These are phyloP conservation scores for Leccinum olivaceopallidum DNA, from an alignment of 768 basidiomycete species.

Conservation along the genomic window DNA sequence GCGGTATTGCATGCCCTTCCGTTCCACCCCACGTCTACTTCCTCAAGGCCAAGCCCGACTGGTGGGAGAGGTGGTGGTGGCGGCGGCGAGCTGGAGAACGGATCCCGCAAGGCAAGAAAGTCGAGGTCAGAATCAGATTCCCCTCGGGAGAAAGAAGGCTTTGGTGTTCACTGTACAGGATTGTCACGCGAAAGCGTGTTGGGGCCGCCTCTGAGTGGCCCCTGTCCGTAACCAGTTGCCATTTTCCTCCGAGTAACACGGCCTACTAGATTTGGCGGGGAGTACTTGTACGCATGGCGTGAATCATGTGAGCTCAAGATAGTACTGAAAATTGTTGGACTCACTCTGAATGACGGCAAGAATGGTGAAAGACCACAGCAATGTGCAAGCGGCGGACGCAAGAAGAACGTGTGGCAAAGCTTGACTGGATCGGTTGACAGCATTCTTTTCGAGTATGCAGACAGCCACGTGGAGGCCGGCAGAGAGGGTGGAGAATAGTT, in stretches of 20 bases:
- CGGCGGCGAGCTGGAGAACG: conserved; percentile 36
- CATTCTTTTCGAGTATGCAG: conserved; percentile 7
- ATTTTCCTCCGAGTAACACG: conserved; percentile 14
- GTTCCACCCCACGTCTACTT: conserved; percentile 29
- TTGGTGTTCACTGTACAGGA: conserved; percentile 10
- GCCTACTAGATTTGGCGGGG: conserved; percentile 8
- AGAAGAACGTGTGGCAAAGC: conserved; percentile 15
- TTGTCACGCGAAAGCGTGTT: conserved; percentile 2
- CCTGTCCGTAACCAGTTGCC: neutral
- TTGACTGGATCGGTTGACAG: neutral
- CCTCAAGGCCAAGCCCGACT: conserved; percentile 28
- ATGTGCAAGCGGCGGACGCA: conserved; percentile 18
- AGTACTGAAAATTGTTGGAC: conserved; percentile 1
- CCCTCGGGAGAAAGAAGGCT: conserved; percentile 22
- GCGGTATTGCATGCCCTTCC: conserved; percentile 30
- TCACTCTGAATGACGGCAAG: conserved; percentile 26
- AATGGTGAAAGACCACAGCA: conserved; percentile 26
- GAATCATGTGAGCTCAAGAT: conserved; percentile 4
- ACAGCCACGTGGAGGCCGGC: conserved; percentile 25
- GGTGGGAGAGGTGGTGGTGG: conserved; percentile 34
- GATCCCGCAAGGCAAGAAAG: conserved; percentile 36
- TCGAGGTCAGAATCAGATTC: conserved; percentile 30
- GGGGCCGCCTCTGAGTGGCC: neutral
- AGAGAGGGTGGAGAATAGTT: conserved; percentile 24
- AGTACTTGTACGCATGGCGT: conserved; percentile 20